Evolutionary conservation across 192 early-diverging fungal genomes (phyloP).

Genomic region (Mortierella hygrophila): DNA sequence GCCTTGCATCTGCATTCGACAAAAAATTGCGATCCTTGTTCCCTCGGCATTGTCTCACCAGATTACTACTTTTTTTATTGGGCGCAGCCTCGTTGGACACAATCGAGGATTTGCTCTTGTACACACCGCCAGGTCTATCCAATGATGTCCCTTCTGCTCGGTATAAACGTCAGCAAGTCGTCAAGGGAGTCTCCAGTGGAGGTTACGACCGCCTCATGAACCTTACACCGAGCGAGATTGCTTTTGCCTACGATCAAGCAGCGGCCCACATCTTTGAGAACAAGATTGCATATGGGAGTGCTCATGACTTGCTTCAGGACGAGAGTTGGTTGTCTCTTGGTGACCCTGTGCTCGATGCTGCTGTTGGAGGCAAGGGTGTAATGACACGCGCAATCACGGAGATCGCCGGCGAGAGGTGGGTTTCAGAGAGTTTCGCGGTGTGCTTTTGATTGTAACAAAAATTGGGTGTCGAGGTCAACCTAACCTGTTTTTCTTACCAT

Average conservation of each 20-base stretch:
- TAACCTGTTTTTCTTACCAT: background rate
- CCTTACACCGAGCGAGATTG: conserved; percentile 35
- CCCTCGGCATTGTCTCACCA: background rate
- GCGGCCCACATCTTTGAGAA: conserved; percentile 30
- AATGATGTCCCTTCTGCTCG: conserved; percentile 14
- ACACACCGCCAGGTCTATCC: conserved; percentile 23
- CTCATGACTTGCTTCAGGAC: conserved; percentile 47
- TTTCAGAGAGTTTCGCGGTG: background rate
- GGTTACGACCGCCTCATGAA: conserved; percentile 33
- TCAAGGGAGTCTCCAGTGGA: conserved; percentile 21
- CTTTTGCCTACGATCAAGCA: conserved; percentile 32
- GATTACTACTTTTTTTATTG: background rate
- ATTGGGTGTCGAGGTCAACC: background rate
- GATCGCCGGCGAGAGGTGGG: conserved; percentile 77
- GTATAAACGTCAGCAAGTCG: conserved; percentile 48
- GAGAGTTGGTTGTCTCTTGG: conserved; percentile 63
- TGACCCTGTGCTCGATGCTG: conserved; percentile 63
- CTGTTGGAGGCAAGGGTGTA: conserved; percentile 70
- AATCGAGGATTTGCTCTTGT: conserved; percentile 45
- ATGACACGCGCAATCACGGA: conserved; percentile 74
- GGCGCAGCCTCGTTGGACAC: conserved; percentile 46
- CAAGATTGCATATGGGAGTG: conserved; percentile 49
- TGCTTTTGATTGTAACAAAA: background rate
- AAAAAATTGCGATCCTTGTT: background rate
- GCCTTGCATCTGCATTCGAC: background rate